Conservation (phyloP, 805 yeast genomes). For the Kuraishia borneana region DNA sequence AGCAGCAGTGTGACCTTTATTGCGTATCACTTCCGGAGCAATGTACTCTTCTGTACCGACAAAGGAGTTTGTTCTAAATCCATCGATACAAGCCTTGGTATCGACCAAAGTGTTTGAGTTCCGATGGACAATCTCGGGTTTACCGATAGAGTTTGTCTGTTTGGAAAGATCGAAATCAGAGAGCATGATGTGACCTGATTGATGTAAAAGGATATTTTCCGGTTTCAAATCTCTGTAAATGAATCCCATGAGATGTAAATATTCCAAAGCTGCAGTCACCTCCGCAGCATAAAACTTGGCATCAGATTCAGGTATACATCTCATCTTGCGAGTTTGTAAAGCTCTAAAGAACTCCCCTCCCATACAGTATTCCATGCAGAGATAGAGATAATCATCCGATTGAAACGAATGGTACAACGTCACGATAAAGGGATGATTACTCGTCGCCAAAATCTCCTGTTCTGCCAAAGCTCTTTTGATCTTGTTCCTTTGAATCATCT, state of each 20-base stretch:
- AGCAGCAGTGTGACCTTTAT: slow-evolving; percentile 95
- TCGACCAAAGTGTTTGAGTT: slow-evolving; percentile 45
- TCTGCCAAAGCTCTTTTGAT: slow-evolving; percentile 93
- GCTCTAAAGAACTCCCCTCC: slow-evolving; percentile 99
- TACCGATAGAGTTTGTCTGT: slow-evolving; percentile 67
- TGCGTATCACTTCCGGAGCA: slow-evolving; percentile 96
- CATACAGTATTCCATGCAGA: slow-evolving; percentile 98
- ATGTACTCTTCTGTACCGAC: slow-evolving; percentile 98
- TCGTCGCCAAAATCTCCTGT: slow-evolving; percentile 90
- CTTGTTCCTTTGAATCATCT: slow-evolving; percentile 91
- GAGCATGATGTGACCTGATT: slow-evolving; percentile 96
- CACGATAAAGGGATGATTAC: slow-evolving; percentile 95
- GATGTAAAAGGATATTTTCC: slow-evolving; percentile 87
- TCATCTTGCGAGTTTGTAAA: slow-evolving; percentile 77
- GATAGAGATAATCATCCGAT: slow-evolving; percentile 78
- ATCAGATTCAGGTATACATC: slow-evolving; percentile 77
- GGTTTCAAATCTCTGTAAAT: slow-evolving; percentile 96
- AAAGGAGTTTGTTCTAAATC: slow-evolving; percentile 93
- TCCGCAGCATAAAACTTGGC: slow-evolving; percentile 94
- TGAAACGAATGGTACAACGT: slow-evolving; percentile 95
- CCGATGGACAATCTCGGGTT: slow-evolving; percentile 51
- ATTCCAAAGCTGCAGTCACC: slow-evolving; percentile 94
- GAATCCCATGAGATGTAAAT: slow-evolving; percentile 92
- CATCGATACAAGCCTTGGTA: slow-evolving; percentile 91
- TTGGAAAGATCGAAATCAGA: slow-evolving; percentile 94